Base-by-base conservation (phyloP, 2,329 filamentous ascomycete species). In the Stromatinia cepivora region DNA sequence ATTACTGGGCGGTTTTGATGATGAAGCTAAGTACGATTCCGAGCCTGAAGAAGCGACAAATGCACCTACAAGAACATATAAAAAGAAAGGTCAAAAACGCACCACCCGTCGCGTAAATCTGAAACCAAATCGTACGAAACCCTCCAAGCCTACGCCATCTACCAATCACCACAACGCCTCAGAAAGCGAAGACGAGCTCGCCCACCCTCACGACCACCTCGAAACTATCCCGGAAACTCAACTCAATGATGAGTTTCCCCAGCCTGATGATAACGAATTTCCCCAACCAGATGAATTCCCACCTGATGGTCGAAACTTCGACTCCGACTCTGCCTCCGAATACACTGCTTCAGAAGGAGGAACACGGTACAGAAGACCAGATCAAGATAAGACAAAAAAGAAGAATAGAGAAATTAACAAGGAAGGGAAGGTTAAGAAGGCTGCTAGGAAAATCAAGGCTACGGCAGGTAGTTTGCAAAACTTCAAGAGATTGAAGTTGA, bases 61-160 rank as follows among this genome's bases (percentile, higher is more conserved):
- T 42, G 69, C 69, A 22, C 59, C 64, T n/a, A 69, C 84, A 17
- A 86, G 84, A 67, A 80, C 87, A 1, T 94, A 86, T 82, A 94
- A 94, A 84, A 95, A 95, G 85, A 92, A 92, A 82, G 92, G 91
- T 0, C 86, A 92, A 78, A 95, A 95, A 82, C 84, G 92, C 71
- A 92, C 91, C 68, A 94, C 92, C 4, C 84, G 89, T 71, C 82
- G 84, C 61, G 84, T 86, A 68, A 93, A 89, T 70, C 92, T 90
- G 81, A 83, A 81, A 71, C 87, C 87, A 2, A 84, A 80, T 0
- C 78, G 81, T 68, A 77, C 78, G 9, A 85, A 84, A 75, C 84
- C 87, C 50, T 83, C 85, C 31, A 28, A 59, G 7, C 54, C 53
- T 20, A 72, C 78, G 22, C 39, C 74, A 77, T 42, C 71, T 75